Percentiles rank a stretch among this genome's conserved stretches.
Evolutionary conservation across 2,329 filamentous ascomycete species (phyloP).

Genomic region (Aureobasidium sp.): DNA sequence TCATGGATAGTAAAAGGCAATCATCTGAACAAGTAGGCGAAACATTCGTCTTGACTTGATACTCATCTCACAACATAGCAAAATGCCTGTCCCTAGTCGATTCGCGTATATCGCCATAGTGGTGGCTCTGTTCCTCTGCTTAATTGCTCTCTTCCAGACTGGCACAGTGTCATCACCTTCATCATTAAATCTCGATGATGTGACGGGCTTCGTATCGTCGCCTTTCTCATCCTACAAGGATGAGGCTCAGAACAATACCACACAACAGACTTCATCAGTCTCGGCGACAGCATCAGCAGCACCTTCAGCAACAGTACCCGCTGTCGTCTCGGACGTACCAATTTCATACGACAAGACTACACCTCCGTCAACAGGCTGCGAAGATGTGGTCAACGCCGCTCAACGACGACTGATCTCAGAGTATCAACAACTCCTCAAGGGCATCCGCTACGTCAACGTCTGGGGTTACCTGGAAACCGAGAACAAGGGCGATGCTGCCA

Average conservation of each 20-base stretch:
- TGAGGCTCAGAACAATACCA: not conserved
- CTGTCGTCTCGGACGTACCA: not conserved
- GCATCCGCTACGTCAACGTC: conserved; percentile 9
- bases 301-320: not conserved
- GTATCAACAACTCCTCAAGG: conserved; percentile 5
- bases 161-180: conserved; percentile 1
- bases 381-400: not conserved
- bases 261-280: not conserved
- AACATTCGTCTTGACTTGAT: not conserved
- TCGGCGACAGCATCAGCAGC: not conserved
- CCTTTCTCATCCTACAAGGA: conserved; percentile 1
- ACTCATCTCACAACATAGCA: not conserved
- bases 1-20: not conserved
- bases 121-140: not conserved
- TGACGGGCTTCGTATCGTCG: not conserved
- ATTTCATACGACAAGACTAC: conserved; percentile 5
- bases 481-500: conserved; percentile 11
- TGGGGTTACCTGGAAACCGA: conserved; percentile 11
- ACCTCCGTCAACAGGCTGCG: conserved; percentile 4
- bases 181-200: conserved; percentile 4
- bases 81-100: conserved; percentile 2
- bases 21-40: not conserved
- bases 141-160: conserved; percentile 3
- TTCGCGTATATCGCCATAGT: not conserved
- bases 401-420: conserved; percentile 1